Base-by-base conservation (phyloP, 805 yeast species). In the Saccharomyces mikatae region DNA sequence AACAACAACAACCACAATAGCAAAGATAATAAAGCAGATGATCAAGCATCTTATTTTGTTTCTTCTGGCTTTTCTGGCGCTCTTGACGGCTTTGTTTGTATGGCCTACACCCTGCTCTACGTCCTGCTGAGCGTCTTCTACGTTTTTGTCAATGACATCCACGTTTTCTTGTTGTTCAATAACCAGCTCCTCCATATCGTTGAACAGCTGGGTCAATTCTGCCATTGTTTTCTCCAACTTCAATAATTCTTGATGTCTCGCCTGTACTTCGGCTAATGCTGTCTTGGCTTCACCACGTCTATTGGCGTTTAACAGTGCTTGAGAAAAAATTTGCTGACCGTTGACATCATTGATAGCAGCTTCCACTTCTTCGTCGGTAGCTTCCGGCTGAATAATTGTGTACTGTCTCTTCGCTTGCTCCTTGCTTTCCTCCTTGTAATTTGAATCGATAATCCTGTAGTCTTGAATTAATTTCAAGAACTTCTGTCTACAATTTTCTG, bases 221-320 rank as follows among this genome's bases (percentile, higher is more conserved):
- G 90, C 88, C 86, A 92, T 89, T 56, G 96, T 86, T 74, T 87
- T 83, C 73, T 90, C 97, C 72, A 92, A 85, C 76, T 89, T 87
- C 75, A 88, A 87, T 66, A 92, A 82, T 74, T 92, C 97, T 68
- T 86, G 83, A 76, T 92, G 97, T 74, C 98, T 84, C 49, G 86
- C 82, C 74, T 90, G 96, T 54, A 91, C 97, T 74, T 92, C 97
- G 64, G 88, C 86, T 64, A 92, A 79, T 3, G 92, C 97, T 29
- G 96, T 82, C 71, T 91, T 82, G 50, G 97, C 97, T 73, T 91
- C 96, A 62, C 95, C 95, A 66, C 89, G 80, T 73, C 94, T 83
- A 68, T 87, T 86, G 53, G 89, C 82, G 72, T 84, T 85, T 75
- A 84, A 76, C 59, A 88, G 78, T 31, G 97, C 97, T 72, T 89